Percentiles rank a stretch among this genome's conserved stretches.
Conservation (phyloP, 139 green algal species). For the Coelastrella sp. region DNA sequence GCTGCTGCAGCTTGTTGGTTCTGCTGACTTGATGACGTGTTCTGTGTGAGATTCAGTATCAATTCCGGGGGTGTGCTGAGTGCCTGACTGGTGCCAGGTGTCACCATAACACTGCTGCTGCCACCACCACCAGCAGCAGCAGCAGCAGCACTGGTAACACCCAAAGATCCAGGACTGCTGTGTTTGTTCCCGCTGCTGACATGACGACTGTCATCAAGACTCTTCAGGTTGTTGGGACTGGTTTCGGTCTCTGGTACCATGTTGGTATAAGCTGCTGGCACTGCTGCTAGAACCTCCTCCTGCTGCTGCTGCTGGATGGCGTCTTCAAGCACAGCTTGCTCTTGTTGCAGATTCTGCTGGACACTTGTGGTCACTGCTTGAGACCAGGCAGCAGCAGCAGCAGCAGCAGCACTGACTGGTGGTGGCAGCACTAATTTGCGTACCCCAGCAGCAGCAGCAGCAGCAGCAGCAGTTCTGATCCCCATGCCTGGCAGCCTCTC, state of each 20-base stretch:
- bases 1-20: too few species aligned
- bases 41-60: too few species aligned
- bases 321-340: neutral
- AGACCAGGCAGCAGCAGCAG: neutral
- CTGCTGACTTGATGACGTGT: too few species aligned
- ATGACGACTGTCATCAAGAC: too few species aligned
- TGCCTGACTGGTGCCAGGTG: too few species aligned
- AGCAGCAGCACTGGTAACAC: neutral
- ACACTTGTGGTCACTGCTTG: neutral
- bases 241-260: neutral
- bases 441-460: conserved; percentile 6
- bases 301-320: conserved; percentile 10
- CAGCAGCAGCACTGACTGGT: conserved; percentile 7
- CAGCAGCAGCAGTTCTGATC: neutral
- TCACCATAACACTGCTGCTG: conserved; percentile 21
- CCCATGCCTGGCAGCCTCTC: conserved; percentile 6
- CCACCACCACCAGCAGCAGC: neutral
- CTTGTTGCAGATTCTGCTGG: neutral
- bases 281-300: conserved; percentile 5
- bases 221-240: too few species aligned
- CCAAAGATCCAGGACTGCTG: neutral
- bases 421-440: neutral
- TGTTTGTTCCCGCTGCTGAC: neutral
- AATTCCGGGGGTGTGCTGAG: too few species aligned
- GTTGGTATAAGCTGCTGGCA: neutral